phyloP scores from a whole-genome alignment of 352 stramenopile species.

The Aphanomyces astaci region DNA sequence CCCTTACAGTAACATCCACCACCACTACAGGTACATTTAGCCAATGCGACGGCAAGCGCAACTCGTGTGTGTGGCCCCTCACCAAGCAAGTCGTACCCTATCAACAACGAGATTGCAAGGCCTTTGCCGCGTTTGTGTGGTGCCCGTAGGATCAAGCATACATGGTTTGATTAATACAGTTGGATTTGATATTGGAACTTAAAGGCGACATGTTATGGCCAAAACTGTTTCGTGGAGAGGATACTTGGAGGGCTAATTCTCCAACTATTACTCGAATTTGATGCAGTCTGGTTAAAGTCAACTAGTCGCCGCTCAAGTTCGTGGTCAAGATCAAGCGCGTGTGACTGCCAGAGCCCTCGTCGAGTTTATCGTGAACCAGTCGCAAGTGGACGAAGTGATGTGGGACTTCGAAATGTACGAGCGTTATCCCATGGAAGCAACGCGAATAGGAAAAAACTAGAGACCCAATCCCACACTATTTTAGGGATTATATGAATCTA shows the following conservation, averaged over 20 bases:
- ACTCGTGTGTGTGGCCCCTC: neutral
- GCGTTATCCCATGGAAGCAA: neutral
- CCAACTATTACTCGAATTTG: too few relatives aligned
- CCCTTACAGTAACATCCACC: neutral
- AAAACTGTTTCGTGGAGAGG: too few relatives aligned
- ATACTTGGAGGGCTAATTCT: too few relatives aligned
- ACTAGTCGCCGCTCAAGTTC: constrained; percentile 17
- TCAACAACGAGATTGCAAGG: neutral
- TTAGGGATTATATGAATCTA: too few relatives aligned
- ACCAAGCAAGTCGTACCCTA: constrained; percentile 1
- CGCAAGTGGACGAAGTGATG: constrained; percentile 17
- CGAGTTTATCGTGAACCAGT: constrained; percentile 22
- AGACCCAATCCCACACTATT: too few relatives aligned
- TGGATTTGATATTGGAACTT: too few relatives aligned
- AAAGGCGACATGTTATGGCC: too few relatives aligned
- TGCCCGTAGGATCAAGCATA: neutral
- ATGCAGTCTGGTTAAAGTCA: too few relatives aligned
- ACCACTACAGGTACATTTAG: neutral
- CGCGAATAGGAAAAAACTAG: constrained; percentile 20
- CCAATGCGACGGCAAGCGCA: constrained; percentile 1
- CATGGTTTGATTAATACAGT: too few relatives aligned
- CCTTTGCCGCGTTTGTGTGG: neutral
- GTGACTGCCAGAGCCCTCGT: constrained; percentile 18
- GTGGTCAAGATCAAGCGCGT: constrained; percentile 17
- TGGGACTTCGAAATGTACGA: constrained; percentile 24